Conservation (phyloP, 495 filamentous ascomycete genomes). For the Poronia punctata region DNA sequence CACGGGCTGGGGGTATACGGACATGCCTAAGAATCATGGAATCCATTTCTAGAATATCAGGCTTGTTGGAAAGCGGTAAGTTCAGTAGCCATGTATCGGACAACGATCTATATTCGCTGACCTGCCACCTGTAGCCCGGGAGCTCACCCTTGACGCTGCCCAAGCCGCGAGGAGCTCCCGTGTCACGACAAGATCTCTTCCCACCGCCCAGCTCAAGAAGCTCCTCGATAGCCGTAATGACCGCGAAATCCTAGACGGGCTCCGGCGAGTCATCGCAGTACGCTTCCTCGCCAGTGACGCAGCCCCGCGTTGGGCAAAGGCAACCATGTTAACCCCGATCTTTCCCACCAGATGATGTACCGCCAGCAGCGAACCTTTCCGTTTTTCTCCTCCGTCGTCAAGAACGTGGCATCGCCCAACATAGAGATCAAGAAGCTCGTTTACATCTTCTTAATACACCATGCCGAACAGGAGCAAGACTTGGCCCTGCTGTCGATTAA, state of each 20-base stretch:
- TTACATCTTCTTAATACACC: slow-evolving; percentile 92
- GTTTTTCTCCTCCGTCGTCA: slow-evolving; percentile 91
- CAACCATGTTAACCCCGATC: slow-evolving; percentile 5
- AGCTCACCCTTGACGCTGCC: slow-evolving; percentile 94
- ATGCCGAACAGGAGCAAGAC: slow-evolving; percentile 92
- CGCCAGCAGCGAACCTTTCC: slow-evolving; percentile 70
- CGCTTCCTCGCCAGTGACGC: slow-evolving; percentile 15
- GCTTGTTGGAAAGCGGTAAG: slow-evolving; percentile 84
- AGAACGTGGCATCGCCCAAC: slow-evolving; percentile 87
- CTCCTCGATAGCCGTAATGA: slow-evolving; percentile 92
- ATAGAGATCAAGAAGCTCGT: slow-evolving; percentile 95
- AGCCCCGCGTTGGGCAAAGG: neutral
- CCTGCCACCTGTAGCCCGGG: slow-evolving; percentile 58
- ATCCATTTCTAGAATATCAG: slow-evolving; percentile 91
- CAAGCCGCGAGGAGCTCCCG: slow-evolving; percentile 59
- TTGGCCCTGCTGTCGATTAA: slow-evolving; percentile 95
- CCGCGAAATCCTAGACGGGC: slow-evolving; percentile 82
- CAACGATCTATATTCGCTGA: slow-evolving; percentile 8
- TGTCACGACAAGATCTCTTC: slow-evolving; percentile 43
- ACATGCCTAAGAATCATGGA: slow-evolving; percentile 52
- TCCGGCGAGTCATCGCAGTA: slow-evolving; percentile 87
- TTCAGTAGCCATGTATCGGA: neutral
- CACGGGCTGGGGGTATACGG: slow-evolving; percentile 15
- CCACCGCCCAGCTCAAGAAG: slow-evolving; percentile 73
- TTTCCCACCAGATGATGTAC: slow-evolving; percentile 83